phyloP scores from a whole-genome alignment of 768 basidiomycete species.

The Suillus subalutaceus region DNA sequence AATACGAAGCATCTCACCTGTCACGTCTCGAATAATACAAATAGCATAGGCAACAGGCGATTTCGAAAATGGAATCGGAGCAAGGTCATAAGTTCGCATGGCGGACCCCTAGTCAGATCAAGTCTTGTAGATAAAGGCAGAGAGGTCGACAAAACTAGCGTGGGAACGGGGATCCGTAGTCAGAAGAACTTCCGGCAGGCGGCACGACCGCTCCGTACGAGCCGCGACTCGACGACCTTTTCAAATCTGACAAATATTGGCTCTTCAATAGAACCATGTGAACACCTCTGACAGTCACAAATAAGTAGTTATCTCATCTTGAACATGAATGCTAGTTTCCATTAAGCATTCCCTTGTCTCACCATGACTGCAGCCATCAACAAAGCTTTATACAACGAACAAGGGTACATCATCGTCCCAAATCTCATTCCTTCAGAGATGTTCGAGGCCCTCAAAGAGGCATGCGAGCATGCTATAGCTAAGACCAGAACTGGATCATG shows the following conservation, averaged over 20 bases:
- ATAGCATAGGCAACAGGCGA: too few species aligned
- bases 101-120: too few species aligned
- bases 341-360: not conserved
- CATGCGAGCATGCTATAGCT: constrained; percentile 52
- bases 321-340: not conserved
- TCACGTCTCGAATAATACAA: too few species aligned
- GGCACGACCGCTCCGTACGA: not conserved
- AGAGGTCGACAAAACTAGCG: too few species aligned
- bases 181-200: not conserved
- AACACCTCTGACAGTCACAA: constrained; percentile 4
- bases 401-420: constrained; percentile 69
- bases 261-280: not conserved
- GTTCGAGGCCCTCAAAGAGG: constrained; percentile 44
- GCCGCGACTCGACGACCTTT: not conserved
- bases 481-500: constrained; percentile 63
- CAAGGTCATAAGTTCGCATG: too few species aligned
- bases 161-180: too few species aligned
- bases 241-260: too few species aligned
- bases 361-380: constrained; percentile 20
- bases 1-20: too few species aligned
- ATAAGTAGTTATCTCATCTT: constrained; percentile 17
- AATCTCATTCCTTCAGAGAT: constrained; percentile 50
- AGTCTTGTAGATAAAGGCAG: too few species aligned
- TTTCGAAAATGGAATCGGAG: too few species aligned
- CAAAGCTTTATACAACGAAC: constrained; percentile 56